Percentiles rank a stretch among this genome's conserved stretches.
These are phyloP conservation scores for Colletotrichum godetiae DNA, from an alignment of 2,329 filamentous ascomycete genomes.

Conservation along the genomic window DNA sequence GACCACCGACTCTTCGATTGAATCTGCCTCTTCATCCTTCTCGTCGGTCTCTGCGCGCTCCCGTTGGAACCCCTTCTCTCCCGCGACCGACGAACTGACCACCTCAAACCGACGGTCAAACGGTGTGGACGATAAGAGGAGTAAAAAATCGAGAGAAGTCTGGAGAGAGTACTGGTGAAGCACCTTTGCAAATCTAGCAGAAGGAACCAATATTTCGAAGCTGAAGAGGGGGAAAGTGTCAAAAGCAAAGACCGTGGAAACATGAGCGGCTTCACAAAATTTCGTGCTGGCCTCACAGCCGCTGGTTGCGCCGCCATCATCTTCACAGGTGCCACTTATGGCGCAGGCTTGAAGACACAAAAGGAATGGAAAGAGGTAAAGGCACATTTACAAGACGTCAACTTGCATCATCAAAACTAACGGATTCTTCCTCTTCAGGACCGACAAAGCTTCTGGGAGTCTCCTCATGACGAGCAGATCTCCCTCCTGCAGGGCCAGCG, in stretches of 20 bases:
- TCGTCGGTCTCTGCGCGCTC: slow-evolving; percentile 17
- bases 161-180: slow-evolving; percentile 44
- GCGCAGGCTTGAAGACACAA: slow-evolving; percentile 61
- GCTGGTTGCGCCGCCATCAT: slow-evolving; percentile 58
- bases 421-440: slow-evolving; percentile 39
- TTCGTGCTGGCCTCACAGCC: slow-evolving; percentile 45
- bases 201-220: background rate
- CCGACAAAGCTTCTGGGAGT: slow-evolving; percentile 50
- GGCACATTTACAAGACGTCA: background rate
- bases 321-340: slow-evolving; percentile 59
- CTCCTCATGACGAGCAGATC: slow-evolving; percentile 57
- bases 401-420: background rate
- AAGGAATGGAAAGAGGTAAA: slow-evolving; percentile 57
- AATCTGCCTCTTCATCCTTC: background rate
- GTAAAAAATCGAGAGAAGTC: slow-evolving; percentile 38
- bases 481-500: slow-evolving; percentile 56
- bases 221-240: slow-evolving; percentile 36
- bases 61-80: background rate
- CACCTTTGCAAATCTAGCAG: background rate
- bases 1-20: slow-evolving; percentile 14
- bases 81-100: background rate
- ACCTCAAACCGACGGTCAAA: slow-evolving; percentile 15
- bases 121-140: slow-evolving; percentile 39
- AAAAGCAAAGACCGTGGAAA: background rate
- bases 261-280: slow-evolving; percentile 38